These are phyloP conservation scores for Elsinoe perseae DNA, from an alignment of 2,329 filamentous ascomycete genomes.

Conservation along the genomic window DNA sequence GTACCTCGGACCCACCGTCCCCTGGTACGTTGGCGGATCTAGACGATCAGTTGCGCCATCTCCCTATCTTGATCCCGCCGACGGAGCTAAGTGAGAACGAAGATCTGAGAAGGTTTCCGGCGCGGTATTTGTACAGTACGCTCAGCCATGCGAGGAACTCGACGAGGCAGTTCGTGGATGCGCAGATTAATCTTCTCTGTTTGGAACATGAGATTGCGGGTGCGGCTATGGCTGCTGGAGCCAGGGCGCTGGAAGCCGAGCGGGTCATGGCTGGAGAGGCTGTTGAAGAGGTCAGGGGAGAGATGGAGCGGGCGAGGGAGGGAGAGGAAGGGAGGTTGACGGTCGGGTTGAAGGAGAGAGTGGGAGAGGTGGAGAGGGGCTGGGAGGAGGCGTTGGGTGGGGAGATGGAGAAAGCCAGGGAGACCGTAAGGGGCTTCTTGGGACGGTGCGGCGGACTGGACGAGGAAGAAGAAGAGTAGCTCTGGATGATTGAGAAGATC, in stretches of 20 bases:
- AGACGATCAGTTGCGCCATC: constrained; percentile 40
- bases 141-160: constrained; percentile 83
- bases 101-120: constrained; percentile 66
- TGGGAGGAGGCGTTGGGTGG: constrained; percentile 83
- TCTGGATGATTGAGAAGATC: constrained; percentile 16
- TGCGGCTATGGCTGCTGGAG: constrained; percentile 62
- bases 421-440: constrained; percentile 65
- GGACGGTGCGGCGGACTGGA: constrained; percentile 81
- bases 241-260: constrained; percentile 60
- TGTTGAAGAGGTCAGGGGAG: constrained; percentile 34
- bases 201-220: constrained; percentile 85
- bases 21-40: constrained; percentile 28
- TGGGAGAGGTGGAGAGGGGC: constrained; percentile 80
- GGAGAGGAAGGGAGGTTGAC: constrained; percentile 66
- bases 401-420: constrained; percentile 64
- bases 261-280: constrained; percentile 37
- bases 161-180: constrained; percentile 94
- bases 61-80: constrained; percentile 68
- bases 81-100: constrained; percentile 82
- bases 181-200: constrained; percentile 83
- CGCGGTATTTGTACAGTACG: constrained; percentile 84
- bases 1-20: neutral
- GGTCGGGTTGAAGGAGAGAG: constrained; percentile 86
- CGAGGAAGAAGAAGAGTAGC: constrained; percentile 46
- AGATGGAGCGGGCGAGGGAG: constrained; percentile 52